Evolutionary conservation across 2,329 filamentous ascomycete genomes (phyloP), one percentile per base, ranked within the genome.

Genomic region (Passalora sequoiae): DNA sequence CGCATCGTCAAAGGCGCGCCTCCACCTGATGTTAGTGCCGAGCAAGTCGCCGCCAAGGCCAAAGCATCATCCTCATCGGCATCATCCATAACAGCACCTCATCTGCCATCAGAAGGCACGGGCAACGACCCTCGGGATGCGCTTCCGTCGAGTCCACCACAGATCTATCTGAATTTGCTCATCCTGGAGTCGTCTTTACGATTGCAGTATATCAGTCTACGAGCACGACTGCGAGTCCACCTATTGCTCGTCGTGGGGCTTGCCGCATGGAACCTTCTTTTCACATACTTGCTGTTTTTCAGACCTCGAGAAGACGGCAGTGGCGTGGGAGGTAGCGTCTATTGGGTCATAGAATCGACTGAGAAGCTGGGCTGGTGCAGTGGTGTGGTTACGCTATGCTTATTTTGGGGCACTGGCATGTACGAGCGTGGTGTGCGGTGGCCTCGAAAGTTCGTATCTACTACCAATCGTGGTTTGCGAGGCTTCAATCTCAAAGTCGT

Each of bases 401-500:
- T 98, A 25, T 83, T 97, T 54, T 96, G 89, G 87, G 89, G 82
- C 12, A 96, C 91, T 0, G 92, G 92, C 20, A 89, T 96, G 65
- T 98, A 91, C 86, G 91, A 97, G 60, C 80, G 91, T 43, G 92
- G 92, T 22, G 84, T 98, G 43, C 80, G 89, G 50, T 97, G 92
- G 89, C 92, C 92, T 38, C 76, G 91, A 43, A 80, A 88, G 55
- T 97, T 92, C 86, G 83, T 97, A 56, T 81, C 77, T 55, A 82
- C 89, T 49, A 86, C 89, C 28, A 98, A 98, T 64, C 77, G 92
- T 42, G 92, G 92, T 9, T 72, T 98, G 51, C 78, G 92, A 49
- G 84, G 79, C 43, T 94, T 97, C 77, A 98, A 98, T 67, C 87
- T 89, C 68, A 97, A 98, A 70, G 82, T 98, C 36, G 89, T 98